Evolutionary conservation across 2,329 filamentous ascomycete genomes (phyloP).

Genomic region (Ophiosphaerella narmari): DNA sequence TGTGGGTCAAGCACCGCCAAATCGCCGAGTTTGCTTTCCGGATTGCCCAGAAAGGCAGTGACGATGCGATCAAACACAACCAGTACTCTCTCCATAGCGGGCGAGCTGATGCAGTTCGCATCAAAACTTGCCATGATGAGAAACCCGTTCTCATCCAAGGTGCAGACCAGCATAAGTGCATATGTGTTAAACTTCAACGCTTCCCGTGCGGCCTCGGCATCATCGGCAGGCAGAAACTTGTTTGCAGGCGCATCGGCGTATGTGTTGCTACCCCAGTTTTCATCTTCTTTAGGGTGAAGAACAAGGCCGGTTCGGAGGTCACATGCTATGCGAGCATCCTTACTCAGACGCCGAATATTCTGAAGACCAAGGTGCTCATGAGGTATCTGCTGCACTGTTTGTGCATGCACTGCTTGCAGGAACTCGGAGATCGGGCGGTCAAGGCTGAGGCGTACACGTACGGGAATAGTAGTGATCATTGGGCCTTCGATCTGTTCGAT

Average conservation of each 20-base stretch:
- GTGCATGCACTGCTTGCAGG: constrained; percentile 61
- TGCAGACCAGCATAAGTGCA: constrained; percentile 69
- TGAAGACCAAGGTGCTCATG: constrained; percentile 68
- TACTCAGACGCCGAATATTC: constrained; percentile 56
- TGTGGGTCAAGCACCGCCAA: constrained; percentile 32
- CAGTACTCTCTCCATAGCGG: constrained; percentile 60
- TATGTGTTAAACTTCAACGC: constrained; percentile 63
- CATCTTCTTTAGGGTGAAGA: constrained; percentile 43
- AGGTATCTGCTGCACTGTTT: constrained; percentile 62
- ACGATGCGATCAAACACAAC: constrained; percentile 58
- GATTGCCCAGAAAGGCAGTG: constrained; percentile 54
- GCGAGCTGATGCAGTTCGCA: constrained; percentile 59
- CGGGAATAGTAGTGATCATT: constrained; percentile 65
- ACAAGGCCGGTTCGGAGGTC: constrained; percentile 45
- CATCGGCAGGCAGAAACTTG: constrained; percentile 60
- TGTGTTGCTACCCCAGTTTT: constrained; percentile 18
- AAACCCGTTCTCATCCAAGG: constrained; percentile 60
- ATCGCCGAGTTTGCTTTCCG: constrained; percentile 37
- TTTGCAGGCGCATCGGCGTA: constrained; percentile 50
- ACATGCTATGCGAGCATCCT: constrained; percentile 41
- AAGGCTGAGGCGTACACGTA: constrained; percentile 55
- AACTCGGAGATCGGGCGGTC: constrained; percentile 55
- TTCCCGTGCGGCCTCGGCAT: constrained; percentile 62
- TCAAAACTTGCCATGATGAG: constrained; percentile 68
- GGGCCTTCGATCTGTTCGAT: constrained; percentile 63